These are phyloP conservation scores for Iberis pinnata DNA, from an alignment of 345 rosid species.

Conservation along the genomic window DNA sequence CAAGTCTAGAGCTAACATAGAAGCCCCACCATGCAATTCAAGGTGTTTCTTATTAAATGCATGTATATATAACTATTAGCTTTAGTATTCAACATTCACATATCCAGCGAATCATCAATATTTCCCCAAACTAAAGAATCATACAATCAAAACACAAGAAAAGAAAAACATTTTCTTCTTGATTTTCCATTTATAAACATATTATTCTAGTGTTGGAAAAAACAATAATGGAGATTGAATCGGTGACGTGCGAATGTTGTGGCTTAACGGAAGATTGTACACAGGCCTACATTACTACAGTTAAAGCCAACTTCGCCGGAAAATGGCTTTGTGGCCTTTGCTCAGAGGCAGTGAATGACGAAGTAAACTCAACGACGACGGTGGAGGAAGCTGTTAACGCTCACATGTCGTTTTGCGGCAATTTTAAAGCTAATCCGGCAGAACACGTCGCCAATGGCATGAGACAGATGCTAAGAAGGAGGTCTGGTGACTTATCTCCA, in stretches of 20 bases:
- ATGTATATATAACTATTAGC: constrained; percentile 21
- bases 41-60: neutral
- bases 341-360: constrained; percentile 86
- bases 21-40: constrained; percentile 22
- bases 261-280: constrained; percentile 91
- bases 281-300: constrained; percentile 58
- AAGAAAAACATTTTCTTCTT: neutral
- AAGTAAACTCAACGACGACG: constrained; percentile 31
- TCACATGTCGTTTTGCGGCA: constrained; percentile 89
- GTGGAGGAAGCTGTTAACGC: constrained; percentile 86
- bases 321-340: constrained; percentile 98
- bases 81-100: constrained; percentile 11
- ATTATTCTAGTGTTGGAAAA: no score
- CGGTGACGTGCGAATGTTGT: constrained; percentile 81
- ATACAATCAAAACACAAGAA: neutral
- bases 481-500: constrained; percentile 56
- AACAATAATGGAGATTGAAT: constrained; percentile 68
- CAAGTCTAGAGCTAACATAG: constrained; percentile 20
- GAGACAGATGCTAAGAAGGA: constrained; percentile 91
- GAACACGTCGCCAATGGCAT: constrained; percentile 84
- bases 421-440: constrained; percentile 79
- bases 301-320: constrained; percentile 70
- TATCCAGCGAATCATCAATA: no score
- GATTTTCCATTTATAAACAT: no score
- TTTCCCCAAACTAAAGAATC: no score